Evolutionary conservation across 2,329 filamentous ascomycete genomes (phyloP).

Genomic region (Graphilbum ipis-grandicollis): DNA sequence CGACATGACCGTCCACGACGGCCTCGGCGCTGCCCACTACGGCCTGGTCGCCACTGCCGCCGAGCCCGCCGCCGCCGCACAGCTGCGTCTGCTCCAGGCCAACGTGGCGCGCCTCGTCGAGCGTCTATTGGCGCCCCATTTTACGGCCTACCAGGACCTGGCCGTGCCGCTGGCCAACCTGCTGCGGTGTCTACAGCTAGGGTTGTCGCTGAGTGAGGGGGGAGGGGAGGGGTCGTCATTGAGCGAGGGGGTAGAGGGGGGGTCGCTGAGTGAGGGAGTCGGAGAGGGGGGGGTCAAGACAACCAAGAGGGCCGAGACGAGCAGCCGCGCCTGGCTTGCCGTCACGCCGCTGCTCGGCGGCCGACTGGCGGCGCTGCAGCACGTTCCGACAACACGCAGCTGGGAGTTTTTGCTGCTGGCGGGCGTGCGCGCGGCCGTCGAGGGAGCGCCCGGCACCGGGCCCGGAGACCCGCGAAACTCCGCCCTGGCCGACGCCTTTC

Average conservation of each 20-base stretch:
- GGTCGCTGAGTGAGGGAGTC: constrained; percentile 41
- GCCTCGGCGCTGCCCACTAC: constrained; percentile 21
- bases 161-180: constrained; percentile 63
- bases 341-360: constrained; percentile 41
- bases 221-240: constrained; percentile 37
- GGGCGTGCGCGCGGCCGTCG: constrained; percentile 25
- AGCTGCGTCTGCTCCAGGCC: constrained; percentile 31
- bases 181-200: constrained; percentile 61
- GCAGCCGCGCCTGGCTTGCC: constrained; percentile 20
- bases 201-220: constrained; percentile 46
- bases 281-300: too few relatives aligned
- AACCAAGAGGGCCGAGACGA: constrained; percentile 4
- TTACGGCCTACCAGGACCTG: constrained; percentile 72
- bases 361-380: constrained; percentile 14
- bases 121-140: constrained; percentile 53
- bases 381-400: constrained; percentile 12
- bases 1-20: constrained; percentile 37
- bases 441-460: too few relatives aligned
- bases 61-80: constrained; percentile 17
- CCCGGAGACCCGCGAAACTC: too few relatives aligned
- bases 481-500: constrained; percentile 47
- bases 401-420: constrained; percentile 34
- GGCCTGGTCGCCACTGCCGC: constrained; percentile 12
- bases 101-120: constrained; percentile 51
- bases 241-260: constrained; percentile 34